These are phyloP conservation scores for Pachysolen tannophilus DNA, from an alignment of 805 yeast species.

Conservation along the genomic window DNA sequence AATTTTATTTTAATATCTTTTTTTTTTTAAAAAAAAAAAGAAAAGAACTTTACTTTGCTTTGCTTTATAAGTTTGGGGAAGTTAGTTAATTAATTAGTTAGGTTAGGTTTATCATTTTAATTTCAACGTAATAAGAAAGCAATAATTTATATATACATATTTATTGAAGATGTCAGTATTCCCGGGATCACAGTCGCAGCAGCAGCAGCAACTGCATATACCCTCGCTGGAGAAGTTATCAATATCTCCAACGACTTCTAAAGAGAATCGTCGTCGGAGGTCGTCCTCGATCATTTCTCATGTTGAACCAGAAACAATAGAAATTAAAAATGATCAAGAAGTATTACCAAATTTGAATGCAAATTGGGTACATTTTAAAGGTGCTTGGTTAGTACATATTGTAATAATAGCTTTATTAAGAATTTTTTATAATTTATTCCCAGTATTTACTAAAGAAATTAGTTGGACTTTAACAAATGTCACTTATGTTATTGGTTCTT, in stretches of 20 bases:
- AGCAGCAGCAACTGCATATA: slow-evolving; percentile 8
- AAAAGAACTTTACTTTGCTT: too few relatives aligned
- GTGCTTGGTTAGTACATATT: slow-evolving; percentile 93
- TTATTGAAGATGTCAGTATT: too few relatives aligned
- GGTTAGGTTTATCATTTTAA: too few relatives aligned
- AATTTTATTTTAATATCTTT: too few relatives aligned
- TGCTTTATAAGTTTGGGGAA: too few relatives aligned
- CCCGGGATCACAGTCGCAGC: too few relatives aligned
- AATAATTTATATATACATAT: too few relatives aligned
- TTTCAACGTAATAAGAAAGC: too few relatives aligned
- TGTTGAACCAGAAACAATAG: slow-evolving; percentile 86
- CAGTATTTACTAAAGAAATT: slow-evolving; percentile 75
- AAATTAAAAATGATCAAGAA: slow-evolving; percentile 87
- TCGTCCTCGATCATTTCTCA: slow-evolving; percentile 88
- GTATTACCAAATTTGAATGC: slow-evolving; percentile 88
- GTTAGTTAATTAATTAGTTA: too few relatives aligned
- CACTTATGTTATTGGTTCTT: slow-evolving; percentile 84
- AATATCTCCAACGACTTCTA: slow-evolving; percentile 23
- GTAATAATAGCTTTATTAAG: slow-evolving; percentile 73
- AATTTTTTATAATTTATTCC: slow-evolving; percentile 69
- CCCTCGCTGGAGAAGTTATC: slow-evolving; percentile 24
- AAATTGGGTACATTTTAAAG: slow-evolving; percentile 92
- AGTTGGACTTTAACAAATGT: slow-evolving; percentile 92
- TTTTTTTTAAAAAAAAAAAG: too few relatives aligned
- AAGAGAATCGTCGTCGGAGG: slow-evolving; percentile 46